Percentiles rank a stretch among this genome's conserved stretches.
Conservation (phyloP, 2,329 filamentous ascomycete species). For the Dothiorella sarmentorum region DNA sequence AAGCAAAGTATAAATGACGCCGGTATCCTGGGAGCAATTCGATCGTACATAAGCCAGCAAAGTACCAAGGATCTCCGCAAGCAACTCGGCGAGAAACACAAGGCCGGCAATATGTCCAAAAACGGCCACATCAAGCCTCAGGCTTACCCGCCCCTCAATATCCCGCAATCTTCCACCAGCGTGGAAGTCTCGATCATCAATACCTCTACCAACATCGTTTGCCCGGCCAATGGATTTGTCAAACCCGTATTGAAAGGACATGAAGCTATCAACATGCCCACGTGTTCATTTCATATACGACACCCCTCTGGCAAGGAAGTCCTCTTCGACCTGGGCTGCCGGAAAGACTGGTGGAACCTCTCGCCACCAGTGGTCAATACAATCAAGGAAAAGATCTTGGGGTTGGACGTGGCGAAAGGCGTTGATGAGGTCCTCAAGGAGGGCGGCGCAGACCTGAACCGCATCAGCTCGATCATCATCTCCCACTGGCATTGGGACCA, state of each 20-base stretch:
- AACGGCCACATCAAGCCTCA: slow-evolving; percentile 11
- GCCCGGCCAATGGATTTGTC: slow-evolving; percentile 12
- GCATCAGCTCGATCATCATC: slow-evolving; percentile 22
- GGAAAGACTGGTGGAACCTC: slow-evolving; percentile 45
- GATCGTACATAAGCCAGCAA: background rate
- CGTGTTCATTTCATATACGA: slow-evolving; percentile 49
- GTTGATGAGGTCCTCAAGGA: slow-evolving; percentile 35
- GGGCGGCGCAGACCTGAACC: slow-evolving; percentile 18
- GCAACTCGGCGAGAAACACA: too few relatives aligned
- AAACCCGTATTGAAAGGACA: slow-evolving; percentile 13
- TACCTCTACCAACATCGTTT: slow-evolving; percentile 16
- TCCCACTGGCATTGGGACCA: slow-evolving; percentile 46
- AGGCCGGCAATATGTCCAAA: slow-evolving; percentile 1
- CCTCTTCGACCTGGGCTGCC: slow-evolving; percentile 48
- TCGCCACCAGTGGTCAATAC: background rate
- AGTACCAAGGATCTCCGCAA: background rate
- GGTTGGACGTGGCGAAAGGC: slow-evolving; percentile 35
- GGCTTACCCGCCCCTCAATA: slow-evolving; percentile 1
- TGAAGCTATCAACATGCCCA: slow-evolving; percentile 28
- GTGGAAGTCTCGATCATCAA: slow-evolving; percentile 14
- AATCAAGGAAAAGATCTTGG: background rate
- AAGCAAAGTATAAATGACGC: background rate
- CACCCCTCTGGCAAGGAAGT: slow-evolving; percentile 42
- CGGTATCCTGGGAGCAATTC: background rate
- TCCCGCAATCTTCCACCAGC: background rate